Percentiles rank a stretch among this genome's conserved stretches.
These are phyloP conservation scores for Debaryomyces castellii DNA, from an alignment of 805 yeast species.

Conservation along the genomic window DNA sequence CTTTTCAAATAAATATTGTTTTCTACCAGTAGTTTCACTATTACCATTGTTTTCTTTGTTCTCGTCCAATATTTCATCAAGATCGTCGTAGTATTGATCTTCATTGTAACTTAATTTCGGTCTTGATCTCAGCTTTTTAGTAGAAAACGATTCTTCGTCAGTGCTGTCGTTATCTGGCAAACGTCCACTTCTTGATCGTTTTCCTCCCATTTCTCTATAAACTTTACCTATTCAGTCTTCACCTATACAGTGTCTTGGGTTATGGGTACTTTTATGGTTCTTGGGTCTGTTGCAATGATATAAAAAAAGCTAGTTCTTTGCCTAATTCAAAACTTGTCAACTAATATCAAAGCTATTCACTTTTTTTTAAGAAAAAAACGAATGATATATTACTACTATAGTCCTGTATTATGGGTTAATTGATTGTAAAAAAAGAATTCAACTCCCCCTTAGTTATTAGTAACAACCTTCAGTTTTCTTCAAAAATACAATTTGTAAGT, in stretches of 20 bases:
- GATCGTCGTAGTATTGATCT: conserved; percentile 15
- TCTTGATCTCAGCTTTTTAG: conserved; percentile 12
- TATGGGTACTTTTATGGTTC: not conserved
- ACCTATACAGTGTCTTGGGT: not conserved
- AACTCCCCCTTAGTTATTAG: not conserved
- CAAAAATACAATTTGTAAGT: not conserved
- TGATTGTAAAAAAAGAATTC: not conserved
- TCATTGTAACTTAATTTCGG: conserved; percentile 20
- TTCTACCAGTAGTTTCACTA: conserved; percentile 7
- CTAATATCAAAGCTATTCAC: not conserved
- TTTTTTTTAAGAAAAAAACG: not conserved
- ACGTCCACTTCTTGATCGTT: conserved; percentile 7
- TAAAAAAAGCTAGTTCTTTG: not conserved
- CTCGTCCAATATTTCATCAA: conserved; percentile 6
- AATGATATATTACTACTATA: not conserved
- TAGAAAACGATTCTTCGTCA: conserved; percentile 10
- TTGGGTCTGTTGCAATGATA: not conserved
- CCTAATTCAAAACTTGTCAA: not conserved
- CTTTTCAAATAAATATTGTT: not conserved
- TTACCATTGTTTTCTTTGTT: conserved; percentile 5
- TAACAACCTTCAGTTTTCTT: not conserved
- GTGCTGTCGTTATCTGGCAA: conserved; percentile 13
- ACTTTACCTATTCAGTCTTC: not conserved
- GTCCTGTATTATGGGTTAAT: not conserved
- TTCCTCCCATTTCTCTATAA: conserved; percentile 12